These are phyloP conservation scores for Boeremia exigua DNA, from an alignment of 2,329 filamentous ascomycete species.

Conservation along the genomic window DNA sequence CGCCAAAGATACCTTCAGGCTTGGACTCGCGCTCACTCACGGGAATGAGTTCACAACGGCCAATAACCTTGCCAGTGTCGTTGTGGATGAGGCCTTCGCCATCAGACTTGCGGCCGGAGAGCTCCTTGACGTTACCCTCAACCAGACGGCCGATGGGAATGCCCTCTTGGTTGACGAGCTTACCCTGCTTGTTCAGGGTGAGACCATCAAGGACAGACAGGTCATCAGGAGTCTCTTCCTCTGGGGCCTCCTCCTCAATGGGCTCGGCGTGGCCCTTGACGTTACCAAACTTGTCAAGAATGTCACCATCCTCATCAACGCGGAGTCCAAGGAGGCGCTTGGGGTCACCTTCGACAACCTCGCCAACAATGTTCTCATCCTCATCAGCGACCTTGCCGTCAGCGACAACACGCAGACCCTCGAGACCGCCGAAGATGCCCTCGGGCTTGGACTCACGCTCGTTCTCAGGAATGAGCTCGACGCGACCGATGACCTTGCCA, in stretches of 20 bases:
- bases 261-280: conserved; percentile 67
- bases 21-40: conserved; percentile 65
- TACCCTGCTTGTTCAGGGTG: conserved; percentile 58
- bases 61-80: conserved; percentile 72
- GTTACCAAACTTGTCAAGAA: conserved; percentile 67
- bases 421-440: conserved; percentile 57
- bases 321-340: conserved; percentile 65
- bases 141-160: conserved; percentile 66
- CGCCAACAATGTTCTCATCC: conserved; percentile 59
- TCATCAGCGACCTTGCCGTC: conserved; percentile 58
- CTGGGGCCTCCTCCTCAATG: conserved; percentile 55
- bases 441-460: conserved; percentile 62
- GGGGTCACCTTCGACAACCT: conserved; percentile 63
- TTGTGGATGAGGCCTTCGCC: conserved; percentile 75
- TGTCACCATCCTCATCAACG: conserved; percentile 68
- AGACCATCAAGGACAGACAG: conserved; percentile 55
- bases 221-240: conserved; percentile 48
- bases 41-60: conserved; percentile 70
- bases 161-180: conserved; percentile 58
- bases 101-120: conserved; percentile 73
- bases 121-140: conserved; percentile 68
- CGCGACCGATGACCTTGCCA: conserved; percentile 72
- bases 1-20: conserved; percentile 59
- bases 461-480: conserved; percentile 71
- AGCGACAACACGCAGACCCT: conserved; percentile 56